A percentile compares a stretch with the other conserved stretches of the same genome.
Conservation (phyloP, 2,329 filamentous ascomycete genomes). For the Juglanconis oblonga region DNA sequence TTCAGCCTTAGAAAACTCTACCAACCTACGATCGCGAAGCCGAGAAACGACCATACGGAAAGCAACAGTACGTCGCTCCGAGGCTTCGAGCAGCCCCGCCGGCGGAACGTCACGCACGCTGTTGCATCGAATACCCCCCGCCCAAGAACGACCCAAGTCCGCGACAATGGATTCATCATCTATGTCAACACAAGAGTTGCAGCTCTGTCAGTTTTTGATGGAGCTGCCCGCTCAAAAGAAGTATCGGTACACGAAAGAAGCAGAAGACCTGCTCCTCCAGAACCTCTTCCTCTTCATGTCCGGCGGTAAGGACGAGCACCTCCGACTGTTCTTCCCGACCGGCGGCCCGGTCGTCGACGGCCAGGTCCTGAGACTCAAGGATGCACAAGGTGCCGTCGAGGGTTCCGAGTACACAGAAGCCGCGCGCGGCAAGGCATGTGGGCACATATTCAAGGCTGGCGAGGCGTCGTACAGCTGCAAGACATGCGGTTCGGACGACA, state of each 20-base stretch:
- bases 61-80: background rate
- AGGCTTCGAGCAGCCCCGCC: background rate
- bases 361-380: conserved; percentile 68
- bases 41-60: background rate
- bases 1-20: background rate
- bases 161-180: conserved; percentile 44
- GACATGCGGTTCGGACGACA: conserved; percentile 92
- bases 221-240: conserved; percentile 70
- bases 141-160: conserved; percentile 16
- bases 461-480: conserved; percentile 94
- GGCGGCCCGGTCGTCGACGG: conserved; percentile 60
- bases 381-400: conserved; percentile 88
- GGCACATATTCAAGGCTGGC: conserved; percentile 93
- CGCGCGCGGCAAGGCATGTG: conserved; percentile 88
- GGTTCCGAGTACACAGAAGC: conserved; percentile 93
- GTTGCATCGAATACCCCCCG: background rate
- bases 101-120: background rate
- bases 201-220: conserved; percentile 79
- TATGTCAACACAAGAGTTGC: conserved; percentile 69
- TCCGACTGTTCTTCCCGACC: conserved; percentile 78
- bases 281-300: conserved; percentile 86
- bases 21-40: background rate
- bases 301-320: conserved; percentile 68
- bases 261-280: conserved; percentile 69
- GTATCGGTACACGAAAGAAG: conserved; percentile 72